These are phyloP conservation scores for Apiotrichum veenhuisii DNA, from an alignment of 1,284 basidiomycete genomes.

Conservation along the genomic window DNA sequence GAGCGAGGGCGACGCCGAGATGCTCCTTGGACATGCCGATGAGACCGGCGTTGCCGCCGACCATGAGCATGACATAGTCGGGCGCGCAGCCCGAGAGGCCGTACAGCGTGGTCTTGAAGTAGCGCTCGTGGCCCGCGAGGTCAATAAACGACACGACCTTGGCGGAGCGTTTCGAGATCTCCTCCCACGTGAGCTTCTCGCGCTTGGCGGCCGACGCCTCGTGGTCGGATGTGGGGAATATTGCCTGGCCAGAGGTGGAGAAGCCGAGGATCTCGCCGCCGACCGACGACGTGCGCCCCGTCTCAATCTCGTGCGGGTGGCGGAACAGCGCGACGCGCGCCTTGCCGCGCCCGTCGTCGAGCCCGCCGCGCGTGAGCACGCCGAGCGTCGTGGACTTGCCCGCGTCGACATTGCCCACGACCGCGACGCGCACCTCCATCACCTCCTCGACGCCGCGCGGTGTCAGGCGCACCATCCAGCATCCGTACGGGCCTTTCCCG, in stretches of 20 bases:
- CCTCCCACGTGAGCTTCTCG: constrained; percentile 91
- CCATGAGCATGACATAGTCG: constrained; percentile 92
- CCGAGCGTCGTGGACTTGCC: constrained; percentile 94
- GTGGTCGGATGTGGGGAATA: constrained; percentile 60
- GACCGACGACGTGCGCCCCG: constrained; percentile 87
- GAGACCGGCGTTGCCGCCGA: constrained; percentile 87
- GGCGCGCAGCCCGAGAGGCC: constrained; percentile 91
- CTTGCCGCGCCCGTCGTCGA: constrained; percentile 92
- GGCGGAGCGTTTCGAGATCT: constrained; percentile 83
- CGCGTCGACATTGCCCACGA: constrained; percentile 80
- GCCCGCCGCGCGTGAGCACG: constrained; percentile 59
- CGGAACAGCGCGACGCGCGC: constrained; percentile 90
- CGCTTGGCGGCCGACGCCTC: constrained; percentile 62
- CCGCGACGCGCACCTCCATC: constrained; percentile 86
- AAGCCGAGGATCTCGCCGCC: constrained; percentile 97
- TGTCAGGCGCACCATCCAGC: constrained; percentile 42
- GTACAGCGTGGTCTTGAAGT: constrained; percentile 83
- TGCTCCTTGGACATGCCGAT: constrained; percentile 99
- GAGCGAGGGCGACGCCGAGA: constrained; percentile 85
- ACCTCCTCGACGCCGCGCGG: constrained; percentile 49
- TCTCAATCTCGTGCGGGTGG: constrained; percentile 97
- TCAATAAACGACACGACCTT: constrained; percentile 96
- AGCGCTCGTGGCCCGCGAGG: constrained; percentile 81
- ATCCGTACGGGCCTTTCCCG: constrained; percentile 25
- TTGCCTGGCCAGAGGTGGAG: constrained; percentile 65